phyloP scores from a whole-genome alignment of 2,329 filamentous ascomycete species.

The Pseudogymnoascus sp. region DNA sequence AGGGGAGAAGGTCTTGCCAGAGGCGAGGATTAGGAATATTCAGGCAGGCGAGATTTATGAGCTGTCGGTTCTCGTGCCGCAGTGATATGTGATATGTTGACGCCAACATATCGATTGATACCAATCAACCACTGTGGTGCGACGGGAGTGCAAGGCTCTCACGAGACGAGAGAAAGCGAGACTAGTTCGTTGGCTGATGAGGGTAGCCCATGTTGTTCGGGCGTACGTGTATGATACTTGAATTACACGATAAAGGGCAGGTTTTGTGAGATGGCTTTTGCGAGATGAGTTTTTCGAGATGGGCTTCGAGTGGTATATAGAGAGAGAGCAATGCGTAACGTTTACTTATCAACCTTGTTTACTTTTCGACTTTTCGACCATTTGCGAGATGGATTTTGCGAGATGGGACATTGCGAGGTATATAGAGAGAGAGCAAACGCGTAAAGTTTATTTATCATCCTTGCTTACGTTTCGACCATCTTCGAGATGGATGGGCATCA shows the following conservation, averaged over 20 bases:
- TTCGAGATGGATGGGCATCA: not conserved
- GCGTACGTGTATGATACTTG: not conserved
- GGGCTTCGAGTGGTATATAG: not conserved
- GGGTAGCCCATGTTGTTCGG: not conserved
- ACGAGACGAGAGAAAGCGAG: not conserved
- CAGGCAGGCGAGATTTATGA: conserved; percentile 38
- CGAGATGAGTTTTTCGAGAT: not conserved
- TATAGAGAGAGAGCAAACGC: not conserved
- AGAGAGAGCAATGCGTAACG: not conserved
- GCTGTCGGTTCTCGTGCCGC: conserved; percentile 34
- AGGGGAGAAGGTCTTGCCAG: conserved; percentile 34
- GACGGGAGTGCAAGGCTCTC: too few species aligned
- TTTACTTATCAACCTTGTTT: not conserved
- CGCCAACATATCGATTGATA: too few species aligned
- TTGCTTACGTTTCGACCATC: not conserved
- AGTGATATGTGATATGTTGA: not conserved
- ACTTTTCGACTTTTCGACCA: not conserved
- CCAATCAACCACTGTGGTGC: not conserved
- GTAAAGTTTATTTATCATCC: not conserved
- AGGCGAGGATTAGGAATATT: conserved; percentile 36
- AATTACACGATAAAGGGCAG: not conserved
- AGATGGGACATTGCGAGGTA: not conserved
- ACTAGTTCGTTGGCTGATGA: not conserved
- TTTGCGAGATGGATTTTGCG: not conserved
- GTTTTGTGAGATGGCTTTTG: not conserved